A percentile compares a stretch with the other conserved stretches of the same genome.
phyloP scores from a whole-genome alignment of 106 monocot genomes.

The Allium sativum region DNA sequence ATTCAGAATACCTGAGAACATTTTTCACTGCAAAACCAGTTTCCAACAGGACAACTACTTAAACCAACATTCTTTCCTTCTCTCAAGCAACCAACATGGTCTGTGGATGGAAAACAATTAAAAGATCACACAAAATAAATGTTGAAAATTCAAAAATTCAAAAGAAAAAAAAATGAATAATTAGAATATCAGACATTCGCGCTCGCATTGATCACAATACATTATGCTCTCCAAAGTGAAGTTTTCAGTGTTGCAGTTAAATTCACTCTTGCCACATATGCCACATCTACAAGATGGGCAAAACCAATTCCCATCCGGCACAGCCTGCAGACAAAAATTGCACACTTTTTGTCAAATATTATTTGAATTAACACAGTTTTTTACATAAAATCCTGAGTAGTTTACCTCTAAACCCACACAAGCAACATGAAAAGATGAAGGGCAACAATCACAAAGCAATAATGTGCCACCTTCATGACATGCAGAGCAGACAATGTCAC shows the following conservation, averaged over 20 bases:
- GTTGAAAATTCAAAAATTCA: not conserved
- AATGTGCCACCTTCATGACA: constrained; percentile 65
- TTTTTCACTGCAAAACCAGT: constrained; percentile 59
- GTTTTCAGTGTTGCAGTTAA: constrained; percentile 22
- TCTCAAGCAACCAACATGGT: constrained; percentile 59
- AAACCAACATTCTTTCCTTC: constrained; percentile 9
- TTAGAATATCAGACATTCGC: not conserved
- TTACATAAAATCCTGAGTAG: not conserved
- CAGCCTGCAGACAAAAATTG: constrained; percentile 20
- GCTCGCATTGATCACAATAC: constrained; percentile 60
- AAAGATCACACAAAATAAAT: constrained; percentile 1
- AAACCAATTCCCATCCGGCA: constrained; percentile 63
- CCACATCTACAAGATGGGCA: constrained; percentile 63
- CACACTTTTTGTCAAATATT: not conserved
- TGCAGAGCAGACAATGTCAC: constrained; percentile 49
- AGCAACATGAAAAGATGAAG: constrained; percentile 48
- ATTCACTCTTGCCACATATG: constrained; percentile 45
- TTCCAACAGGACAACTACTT: constrained; percentile 33
- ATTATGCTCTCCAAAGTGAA: constrained; percentile 41
- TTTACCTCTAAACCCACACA: constrained; percentile 62
- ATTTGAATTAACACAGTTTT: not conserved
- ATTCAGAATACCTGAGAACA: constrained; percentile 46
- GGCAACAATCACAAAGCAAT: constrained; percentile 60
- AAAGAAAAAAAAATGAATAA: not conserved
- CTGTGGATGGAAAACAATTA: constrained; percentile 11